Evolutionary conservation across 2,329 filamentous ascomycete genomes (phyloP).

Genomic region (Fusarium tricinctum): DNA sequence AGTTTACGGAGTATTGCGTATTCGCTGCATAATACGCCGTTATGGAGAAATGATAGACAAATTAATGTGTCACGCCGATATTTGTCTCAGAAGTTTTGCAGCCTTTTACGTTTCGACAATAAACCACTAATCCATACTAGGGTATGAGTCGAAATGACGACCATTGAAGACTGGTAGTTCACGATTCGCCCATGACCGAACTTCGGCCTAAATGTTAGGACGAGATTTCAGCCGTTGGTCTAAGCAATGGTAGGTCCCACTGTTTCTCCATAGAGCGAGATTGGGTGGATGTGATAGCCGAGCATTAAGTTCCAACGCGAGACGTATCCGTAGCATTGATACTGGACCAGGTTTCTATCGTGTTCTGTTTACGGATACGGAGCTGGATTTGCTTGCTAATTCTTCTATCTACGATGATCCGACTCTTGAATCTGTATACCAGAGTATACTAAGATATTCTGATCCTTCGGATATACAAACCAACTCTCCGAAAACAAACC

Average conservation of each 20-base stretch:
- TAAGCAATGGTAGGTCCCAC: slow-evolving; percentile 11
- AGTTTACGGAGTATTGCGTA: background rate
- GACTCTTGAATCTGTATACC: background rate
- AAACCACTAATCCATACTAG: background rate
- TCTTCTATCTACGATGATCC: background rate
- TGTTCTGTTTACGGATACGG: background rate
- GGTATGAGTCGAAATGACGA: background rate
- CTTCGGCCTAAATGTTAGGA: background rate
- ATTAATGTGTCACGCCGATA: background rate
- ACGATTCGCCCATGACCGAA: background rate
- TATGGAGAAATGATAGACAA: background rate
- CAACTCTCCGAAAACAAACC: background rate
- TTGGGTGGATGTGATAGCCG: slow-evolving; percentile 34
- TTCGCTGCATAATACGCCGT: background rate
- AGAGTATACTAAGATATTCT: background rate
- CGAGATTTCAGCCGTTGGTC: slow-evolving; percentile 18
- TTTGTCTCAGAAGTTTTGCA: background rate
- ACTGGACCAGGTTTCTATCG: background rate
- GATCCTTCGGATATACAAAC: slow-evolving; percentile 10
- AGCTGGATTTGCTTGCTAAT: background rate
- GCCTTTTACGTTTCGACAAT: background rate
- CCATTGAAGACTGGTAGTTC: too few species aligned
- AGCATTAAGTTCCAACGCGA: slow-evolving; percentile 16
- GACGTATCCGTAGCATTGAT: background rate
- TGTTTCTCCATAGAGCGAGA: slow-evolving; percentile 25